Conservation (phyloP, 2,329 filamentous ascomycete species). For the Penicillium occitanis region DNA sequence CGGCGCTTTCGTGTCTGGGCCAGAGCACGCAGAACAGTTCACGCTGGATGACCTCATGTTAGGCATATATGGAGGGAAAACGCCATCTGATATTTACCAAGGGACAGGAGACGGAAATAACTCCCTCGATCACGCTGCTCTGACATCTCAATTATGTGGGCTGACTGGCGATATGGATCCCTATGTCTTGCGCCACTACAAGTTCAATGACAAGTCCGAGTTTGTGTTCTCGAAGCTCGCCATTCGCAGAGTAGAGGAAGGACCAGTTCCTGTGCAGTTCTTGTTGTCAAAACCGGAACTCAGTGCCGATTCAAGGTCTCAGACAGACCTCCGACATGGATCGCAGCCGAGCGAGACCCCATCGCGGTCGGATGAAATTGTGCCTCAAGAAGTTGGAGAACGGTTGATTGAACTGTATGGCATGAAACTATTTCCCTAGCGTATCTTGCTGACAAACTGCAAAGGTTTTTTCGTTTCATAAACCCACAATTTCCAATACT, state of each 20-base stretch:
- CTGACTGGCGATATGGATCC: conserved; percentile 15
- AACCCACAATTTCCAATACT: conserved; percentile 16
- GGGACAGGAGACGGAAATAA: neutral
- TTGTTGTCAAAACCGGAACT: conserved; percentile 13
- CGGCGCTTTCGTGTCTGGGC: neutral
- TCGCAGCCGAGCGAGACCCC: neutral
- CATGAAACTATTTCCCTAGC: no score
- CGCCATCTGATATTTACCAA: conserved; percentile 2
- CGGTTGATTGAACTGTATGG: conserved; percentile 15
- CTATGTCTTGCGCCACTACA: conserved; percentile 14
- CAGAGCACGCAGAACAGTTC: conserved; percentile 12
- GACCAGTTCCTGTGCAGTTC: conserved; percentile 7
- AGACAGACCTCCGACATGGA: conserved; percentile 5
- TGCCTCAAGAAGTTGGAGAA: conserved; percentile 17
- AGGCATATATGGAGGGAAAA: conserved; percentile 8
- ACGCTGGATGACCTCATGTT: conserved; percentile 17
- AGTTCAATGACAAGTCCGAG: conserved; percentile 10
- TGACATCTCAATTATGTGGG: conserved; percentile 12
- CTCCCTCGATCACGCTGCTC: conserved; percentile 8
- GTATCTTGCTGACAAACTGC: neutral
- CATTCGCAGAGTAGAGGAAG: conserved; percentile 14
- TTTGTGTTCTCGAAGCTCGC: conserved; percentile 14
- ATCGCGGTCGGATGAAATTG: conserved; percentile 1
- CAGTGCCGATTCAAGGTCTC: conserved; percentile 10
- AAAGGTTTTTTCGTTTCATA: conserved; percentile 13